These are phyloP conservation scores for Tulasnella sp. DNA, from an alignment of 768 basidiomycete genomes.

Conservation along the genomic window DNA sequence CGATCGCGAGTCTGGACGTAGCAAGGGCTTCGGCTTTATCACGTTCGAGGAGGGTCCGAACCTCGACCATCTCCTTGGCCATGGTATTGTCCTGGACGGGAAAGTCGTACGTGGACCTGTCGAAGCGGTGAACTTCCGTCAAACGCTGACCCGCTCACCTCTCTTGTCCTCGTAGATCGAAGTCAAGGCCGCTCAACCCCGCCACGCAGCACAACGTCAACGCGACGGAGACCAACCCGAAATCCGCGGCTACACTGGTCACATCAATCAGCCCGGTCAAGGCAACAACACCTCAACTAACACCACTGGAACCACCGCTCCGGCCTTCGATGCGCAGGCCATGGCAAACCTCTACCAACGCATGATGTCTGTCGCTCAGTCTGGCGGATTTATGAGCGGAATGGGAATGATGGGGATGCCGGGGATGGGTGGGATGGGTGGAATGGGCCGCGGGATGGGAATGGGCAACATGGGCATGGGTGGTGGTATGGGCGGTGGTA, in stretches of 20 bases:
- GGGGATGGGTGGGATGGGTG: slow-evolving; percentile 21
- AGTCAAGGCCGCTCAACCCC: slow-evolving; percentile 90
- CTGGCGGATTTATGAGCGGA: slow-evolving; percentile 22
- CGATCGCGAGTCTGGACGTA: slow-evolving; percentile 87
- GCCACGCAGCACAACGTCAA: slow-evolving; percentile 40
- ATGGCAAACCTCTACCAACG: slow-evolving; percentile 89
- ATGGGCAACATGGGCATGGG: slow-evolving; percentile 30
- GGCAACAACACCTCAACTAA: slow-evolving; percentile 29
- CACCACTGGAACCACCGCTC: slow-evolving; percentile 19
- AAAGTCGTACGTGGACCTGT: slow-evolving; percentile 57
- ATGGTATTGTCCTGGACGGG: slow-evolving; percentile 86
- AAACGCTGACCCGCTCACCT: background rate
- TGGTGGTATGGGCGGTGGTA: slow-evolving; percentile 22
- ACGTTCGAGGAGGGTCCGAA: slow-evolving; percentile 83
- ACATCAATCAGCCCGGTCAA: slow-evolving; percentile 23
- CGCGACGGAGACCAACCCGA: slow-evolving; percentile 20
- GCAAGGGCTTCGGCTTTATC: slow-evolving; percentile 97
- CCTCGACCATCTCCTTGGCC: slow-evolving; percentile 79
- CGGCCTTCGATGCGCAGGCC: slow-evolving; percentile 83
- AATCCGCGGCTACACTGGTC: slow-evolving; percentile 19
- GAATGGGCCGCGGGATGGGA: slow-evolving; percentile 30
- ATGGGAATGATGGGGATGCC: slow-evolving; percentile 19
- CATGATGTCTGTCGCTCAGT: slow-evolving; percentile 46
- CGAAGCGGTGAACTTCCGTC: background rate
- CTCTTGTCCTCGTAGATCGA: slow-evolving; percentile 57